These are phyloP conservation scores for Aurinia saxatilis DNA, from an alignment of 345 rosid species.

Conservation along the genomic window DNA sequence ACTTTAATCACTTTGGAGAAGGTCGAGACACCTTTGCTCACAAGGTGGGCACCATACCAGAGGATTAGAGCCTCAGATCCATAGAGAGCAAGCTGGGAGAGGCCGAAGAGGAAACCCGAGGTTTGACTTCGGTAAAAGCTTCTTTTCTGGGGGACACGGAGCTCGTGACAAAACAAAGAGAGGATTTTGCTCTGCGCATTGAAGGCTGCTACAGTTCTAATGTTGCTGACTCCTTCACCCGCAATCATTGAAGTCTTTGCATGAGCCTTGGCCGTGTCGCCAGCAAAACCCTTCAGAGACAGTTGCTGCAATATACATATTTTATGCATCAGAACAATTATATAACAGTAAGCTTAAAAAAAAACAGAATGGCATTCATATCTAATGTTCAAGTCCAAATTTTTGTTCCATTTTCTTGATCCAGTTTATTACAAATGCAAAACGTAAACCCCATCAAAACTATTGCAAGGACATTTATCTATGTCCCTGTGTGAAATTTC, in stretches of 20 bases:
- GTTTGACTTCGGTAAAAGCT: conserved; percentile 79
- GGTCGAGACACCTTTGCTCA: conserved; percentile 73
- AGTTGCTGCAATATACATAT: conserved; percentile 62
- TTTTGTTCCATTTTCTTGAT: neutral
- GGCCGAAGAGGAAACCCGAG: conserved; percentile 88
- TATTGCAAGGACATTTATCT: neutral
- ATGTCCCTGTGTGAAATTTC: conserved; percentile 4
- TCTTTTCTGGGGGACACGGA: conserved; percentile 64
- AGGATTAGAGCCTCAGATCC: conserved; percentile 95
- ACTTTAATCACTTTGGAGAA: conserved; percentile 98
- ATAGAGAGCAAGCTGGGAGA: conserved; percentile 91
- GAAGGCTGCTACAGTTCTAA: conserved; percentile 96
- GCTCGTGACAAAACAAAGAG: conserved; percentile 75
- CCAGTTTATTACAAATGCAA: conserved; percentile 4
- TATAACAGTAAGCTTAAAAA: neutral
- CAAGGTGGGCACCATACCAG: conserved; percentile 96
- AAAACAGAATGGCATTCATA: neutral
- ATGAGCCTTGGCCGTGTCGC: conserved; percentile 98
- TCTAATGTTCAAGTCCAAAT: neutral
- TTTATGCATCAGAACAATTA: neutral
- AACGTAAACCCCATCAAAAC: too few species aligned
- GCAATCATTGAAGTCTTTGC: conserved; percentile 99
- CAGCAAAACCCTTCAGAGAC: conserved; percentile 98
- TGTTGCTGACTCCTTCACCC: conserved; percentile 99
- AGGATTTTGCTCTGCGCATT: conserved; percentile 89